Percentiles rank a stretch among this genome's conserved stretches.
Conservation (phyloP, 306 rosid species). For the Medicago ruthenica region DNA sequence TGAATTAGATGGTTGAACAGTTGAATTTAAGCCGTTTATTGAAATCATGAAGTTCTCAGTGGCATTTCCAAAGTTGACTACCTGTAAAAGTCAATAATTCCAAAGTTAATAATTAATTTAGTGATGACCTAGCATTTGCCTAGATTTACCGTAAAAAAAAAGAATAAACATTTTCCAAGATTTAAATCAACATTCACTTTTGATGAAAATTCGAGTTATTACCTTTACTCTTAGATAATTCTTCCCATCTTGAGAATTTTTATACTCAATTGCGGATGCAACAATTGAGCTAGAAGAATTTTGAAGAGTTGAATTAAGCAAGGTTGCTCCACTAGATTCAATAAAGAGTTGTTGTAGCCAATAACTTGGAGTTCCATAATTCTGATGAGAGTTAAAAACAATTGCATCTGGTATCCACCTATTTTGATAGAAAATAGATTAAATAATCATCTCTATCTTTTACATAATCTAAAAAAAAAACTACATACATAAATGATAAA, state of each 20-base stretch:
- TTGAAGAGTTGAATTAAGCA: conserved; percentile 55
- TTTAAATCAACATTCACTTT: background rate
- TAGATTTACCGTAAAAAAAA: background rate
- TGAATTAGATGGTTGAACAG: conserved; percentile 41
- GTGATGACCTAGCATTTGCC: too few species aligned
- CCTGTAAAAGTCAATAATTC: conserved; percentile 45
- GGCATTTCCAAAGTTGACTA: conserved; percentile 66
- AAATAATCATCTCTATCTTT: background rate
- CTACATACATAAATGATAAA: background rate
- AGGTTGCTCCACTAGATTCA: conserved; percentile 71
- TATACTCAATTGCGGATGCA: conserved; percentile 67
- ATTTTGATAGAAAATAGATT: background rate
- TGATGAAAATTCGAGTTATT: background rate
- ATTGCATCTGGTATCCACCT: conserved; percentile 86
- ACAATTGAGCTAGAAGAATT: conserved; percentile 43
- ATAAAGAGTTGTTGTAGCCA: conserved; percentile 65
- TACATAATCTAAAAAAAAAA: too few species aligned
- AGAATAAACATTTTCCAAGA: too few species aligned
- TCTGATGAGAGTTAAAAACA: conserved; percentile 60
- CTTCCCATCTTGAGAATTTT: conserved; percentile 38
- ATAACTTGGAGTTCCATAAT: conserved; percentile 83
- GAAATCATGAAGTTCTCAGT: conserved; percentile 48
- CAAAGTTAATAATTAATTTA: background rate
- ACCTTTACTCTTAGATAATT: conserved; percentile 73
- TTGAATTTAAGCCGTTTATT: conserved; percentile 46